These are phyloP conservation scores for Bidens hawaiensis DNA, from an alignment of 140 eudicot genomes.

Conservation along the genomic window DNA sequence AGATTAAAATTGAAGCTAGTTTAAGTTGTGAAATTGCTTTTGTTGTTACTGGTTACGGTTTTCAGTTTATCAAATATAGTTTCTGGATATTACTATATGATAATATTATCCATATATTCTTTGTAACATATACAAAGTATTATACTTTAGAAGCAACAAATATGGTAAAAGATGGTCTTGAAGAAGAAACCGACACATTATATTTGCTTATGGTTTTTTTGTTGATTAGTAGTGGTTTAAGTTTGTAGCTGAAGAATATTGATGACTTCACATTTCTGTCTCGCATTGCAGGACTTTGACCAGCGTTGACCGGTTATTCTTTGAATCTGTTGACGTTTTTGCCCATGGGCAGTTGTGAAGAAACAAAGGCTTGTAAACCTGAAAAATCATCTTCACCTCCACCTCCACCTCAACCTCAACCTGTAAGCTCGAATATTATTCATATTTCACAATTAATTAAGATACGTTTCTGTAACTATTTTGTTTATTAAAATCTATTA, in stretches of 20 bases:
- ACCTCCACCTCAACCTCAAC: slow-evolving; percentile 14
- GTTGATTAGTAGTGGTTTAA: slow-evolving; percentile 2
- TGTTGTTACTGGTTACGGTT: too few species aligned
- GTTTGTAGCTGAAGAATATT: background rate
- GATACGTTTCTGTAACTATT: background rate
- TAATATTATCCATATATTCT: background rate
- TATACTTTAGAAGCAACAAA: background rate
- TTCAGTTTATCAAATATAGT: background rate
- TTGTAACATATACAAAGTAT: background rate
- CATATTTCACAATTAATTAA: background rate
- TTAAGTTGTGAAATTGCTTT: too few species aligned
- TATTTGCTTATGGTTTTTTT: slow-evolving; percentile 1
- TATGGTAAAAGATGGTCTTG: slow-evolving; percentile 1
- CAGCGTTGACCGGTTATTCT: background rate
- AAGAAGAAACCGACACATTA: background rate
- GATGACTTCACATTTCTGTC: slow-evolving; percentile 5
- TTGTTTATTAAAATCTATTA: slow-evolving; percentile 5
- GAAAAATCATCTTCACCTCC: slow-evolving; percentile 72
- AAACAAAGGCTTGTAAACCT: slow-evolving; percentile 52
- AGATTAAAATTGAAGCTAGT: too few species aligned
- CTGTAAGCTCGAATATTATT: slow-evolving; percentile 34
- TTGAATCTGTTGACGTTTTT: slow-evolving; percentile 16
- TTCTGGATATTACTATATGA: background rate
- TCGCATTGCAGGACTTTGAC: slow-evolving; percentile 24
- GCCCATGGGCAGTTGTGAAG: slow-evolving; percentile 80